A percentile compares a stretch with the other conserved stretches of the same genome.
phyloP scores from a whole-genome alignment of 2,329 filamentous ascomycete species.

The Aureobasidium melanogenum region DNA sequence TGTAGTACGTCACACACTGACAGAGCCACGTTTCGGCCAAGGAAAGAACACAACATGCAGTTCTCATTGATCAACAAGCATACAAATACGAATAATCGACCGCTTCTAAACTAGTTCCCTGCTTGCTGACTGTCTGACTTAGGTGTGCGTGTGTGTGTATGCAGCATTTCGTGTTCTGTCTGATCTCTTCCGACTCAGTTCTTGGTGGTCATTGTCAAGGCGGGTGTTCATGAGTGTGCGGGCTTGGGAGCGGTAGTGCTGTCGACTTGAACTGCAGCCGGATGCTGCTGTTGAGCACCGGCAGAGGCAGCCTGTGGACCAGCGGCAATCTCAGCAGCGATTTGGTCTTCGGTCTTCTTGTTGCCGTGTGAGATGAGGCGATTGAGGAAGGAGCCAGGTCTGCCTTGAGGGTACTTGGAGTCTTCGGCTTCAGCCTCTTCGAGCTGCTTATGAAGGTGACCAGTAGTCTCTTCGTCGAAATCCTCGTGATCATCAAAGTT shows the following conservation, averaged over 20 bases:
- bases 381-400: conserved; percentile 29
- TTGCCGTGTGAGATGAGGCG: conserved; percentile 30
- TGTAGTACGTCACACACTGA: background rate
- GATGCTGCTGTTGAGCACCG: background rate
- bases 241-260: conserved; percentile 5
- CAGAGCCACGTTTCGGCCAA: background rate
- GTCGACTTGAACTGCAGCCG: background rate
- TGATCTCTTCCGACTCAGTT: background rate
- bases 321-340: conserved; percentile 15
- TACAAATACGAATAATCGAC: conserved; percentile 2
- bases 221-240: conserved; percentile 4
- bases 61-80: background rate
- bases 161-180: background rate
- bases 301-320: background rate
- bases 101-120: conserved; percentile 4
- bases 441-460: conserved; percentile 27
- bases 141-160: background rate
- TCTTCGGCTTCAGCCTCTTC: conserved; percentile 27
- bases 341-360: conserved; percentile 31
- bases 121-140: background rate
- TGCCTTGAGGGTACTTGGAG: conserved; percentile 19
- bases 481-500: conserved; percentile 24
- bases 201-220: background rate
- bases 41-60: background rate
- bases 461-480: conserved; percentile 29